phyloP scores from a whole-genome alignment of 2,329 filamentous ascomycete genomes.

The Aspergillus pseudoterreus region DNA sequence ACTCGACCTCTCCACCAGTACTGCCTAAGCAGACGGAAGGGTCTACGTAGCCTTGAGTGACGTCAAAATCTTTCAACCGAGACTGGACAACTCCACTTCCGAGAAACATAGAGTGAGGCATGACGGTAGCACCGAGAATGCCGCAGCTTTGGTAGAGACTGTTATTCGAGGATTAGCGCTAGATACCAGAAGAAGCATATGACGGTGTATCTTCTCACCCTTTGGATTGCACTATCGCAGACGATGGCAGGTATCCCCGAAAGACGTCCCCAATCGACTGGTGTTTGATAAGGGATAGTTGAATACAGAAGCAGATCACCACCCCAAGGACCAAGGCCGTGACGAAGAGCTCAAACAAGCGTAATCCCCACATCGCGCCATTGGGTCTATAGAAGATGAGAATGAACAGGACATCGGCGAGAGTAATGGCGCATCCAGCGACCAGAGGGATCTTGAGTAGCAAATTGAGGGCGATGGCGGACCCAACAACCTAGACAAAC shows the following conservation, averaged over 20 bases:
- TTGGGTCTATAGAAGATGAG: constrained; percentile 54
- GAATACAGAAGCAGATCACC: constrained; percentile 55
- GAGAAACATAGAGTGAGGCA: constrained; percentile 59
- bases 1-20: constrained; percentile 53
- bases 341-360: constrained; percentile 54
- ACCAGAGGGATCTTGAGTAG: constrained; percentile 52
- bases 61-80: constrained; percentile 48
- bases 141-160: constrained; percentile 54
- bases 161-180: not conserved
- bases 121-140: constrained; percentile 53
- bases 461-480: constrained; percentile 55
- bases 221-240: constrained; percentile 49
- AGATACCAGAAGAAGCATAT: not conserved
- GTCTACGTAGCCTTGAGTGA: constrained; percentile 35
- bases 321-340: constrained; percentile 53
- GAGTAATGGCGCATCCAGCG: constrained; percentile 55
- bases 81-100: constrained; percentile 56
- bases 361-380: constrained; percentile 49
- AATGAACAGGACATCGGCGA: constrained; percentile 55
- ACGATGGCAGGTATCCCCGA: constrained; percentile 52
- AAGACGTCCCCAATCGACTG: constrained; percentile 52
- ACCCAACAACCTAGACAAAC: constrained; percentile 49
- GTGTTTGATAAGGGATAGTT: constrained; percentile 50
- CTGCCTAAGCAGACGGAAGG: constrained; percentile 26
- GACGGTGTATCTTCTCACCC: constrained; percentile 36